These are phyloP conservation scores for Balamuthia mandrillaris DNA, from an alignment of 208 protist species.

Conservation along the genomic window DNA sequence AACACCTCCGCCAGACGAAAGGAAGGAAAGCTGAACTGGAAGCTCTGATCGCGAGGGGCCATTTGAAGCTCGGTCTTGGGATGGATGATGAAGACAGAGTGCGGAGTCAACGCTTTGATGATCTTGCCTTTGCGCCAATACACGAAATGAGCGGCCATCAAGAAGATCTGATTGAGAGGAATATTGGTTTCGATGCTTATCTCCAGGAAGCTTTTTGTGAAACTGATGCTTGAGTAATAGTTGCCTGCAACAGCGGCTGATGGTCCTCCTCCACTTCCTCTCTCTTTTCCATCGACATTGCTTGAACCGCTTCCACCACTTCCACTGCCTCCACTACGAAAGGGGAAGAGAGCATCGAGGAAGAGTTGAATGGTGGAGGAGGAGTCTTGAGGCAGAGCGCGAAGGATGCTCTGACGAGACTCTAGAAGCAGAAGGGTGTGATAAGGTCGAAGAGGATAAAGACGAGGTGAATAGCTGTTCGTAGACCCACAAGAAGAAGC, in stretches of 20 bases:
- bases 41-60: not conserved
- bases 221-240: not conserved
- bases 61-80: conserved; percentile 6
- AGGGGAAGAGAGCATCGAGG: not conserved
- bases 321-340: too few species aligned
- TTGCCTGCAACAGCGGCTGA: too few species aligned
- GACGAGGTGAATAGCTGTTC: not conserved
- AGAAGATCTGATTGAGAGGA: not conserved
- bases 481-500: too few species aligned
- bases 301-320: too few species aligned
- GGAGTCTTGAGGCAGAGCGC: not conserved
- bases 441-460: not conserved
- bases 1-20: conserved; percentile 10
- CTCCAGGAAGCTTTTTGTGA: not conserved
- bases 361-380: not conserved
- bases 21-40: conserved; percentile 1
- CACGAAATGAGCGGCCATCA: not conserved
- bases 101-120: not conserved
- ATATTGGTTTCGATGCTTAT: not conserved
- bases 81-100: not conserved
- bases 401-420: not conserved
- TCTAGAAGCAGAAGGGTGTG: not conserved
- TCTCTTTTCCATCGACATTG: too few species aligned
- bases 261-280: too few species aligned
- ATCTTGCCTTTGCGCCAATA: conserved; percentile 25